phyloP scores from a whole-genome alignment of 257 asterid genomes.

The Knoxia roxburghii region DNA sequence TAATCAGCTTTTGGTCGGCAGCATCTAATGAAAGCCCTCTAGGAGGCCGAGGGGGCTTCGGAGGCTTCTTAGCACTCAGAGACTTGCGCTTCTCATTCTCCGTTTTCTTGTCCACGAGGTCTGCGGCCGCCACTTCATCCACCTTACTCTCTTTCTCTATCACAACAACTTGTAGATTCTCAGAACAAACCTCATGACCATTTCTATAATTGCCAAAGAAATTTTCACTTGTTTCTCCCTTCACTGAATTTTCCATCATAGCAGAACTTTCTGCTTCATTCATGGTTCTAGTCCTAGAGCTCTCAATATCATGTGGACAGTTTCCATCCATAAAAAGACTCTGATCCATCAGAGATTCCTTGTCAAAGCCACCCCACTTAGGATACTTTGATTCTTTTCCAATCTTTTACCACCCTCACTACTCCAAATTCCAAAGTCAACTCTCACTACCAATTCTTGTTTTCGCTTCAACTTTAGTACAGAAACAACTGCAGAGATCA shows the following conservation, averaged over 20 bases:
- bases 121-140: slow-evolving; percentile 10
- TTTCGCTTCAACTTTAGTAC: background rate
- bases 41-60: slow-evolving; percentile 86
- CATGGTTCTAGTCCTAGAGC: slow-evolving; percentile 13
- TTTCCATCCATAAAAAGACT: slow-evolving; percentile 34
- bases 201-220: background rate
- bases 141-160: slow-evolving; percentile 17
- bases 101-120: slow-evolving; percentile 27
- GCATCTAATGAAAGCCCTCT: slow-evolving; percentile 72
- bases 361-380: background rate
- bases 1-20: slow-evolving; percentile 78
- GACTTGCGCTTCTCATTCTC: slow-evolving; percentile 52
- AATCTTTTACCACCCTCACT: background rate
- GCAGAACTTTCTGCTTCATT: slow-evolving; percentile 30
- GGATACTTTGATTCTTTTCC: too few species aligned
- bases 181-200: slow-evolving; percentile 24
- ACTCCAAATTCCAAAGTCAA: background rate
- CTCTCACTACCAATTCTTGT: background rate
- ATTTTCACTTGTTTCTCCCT: slow-evolving; percentile 22
- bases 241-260: slow-evolving; percentile 15
- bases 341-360: slow-evolving; percentile 31
- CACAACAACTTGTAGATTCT: slow-evolving; percentile 19
- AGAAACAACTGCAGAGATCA: background rate
- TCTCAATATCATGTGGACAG: slow-evolving; percentile 41
- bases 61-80: slow-evolving; percentile 61